Conservation (phyloP, 2,329 filamentous ascomycete species). For the Trichoderma atroviride region DNA sequence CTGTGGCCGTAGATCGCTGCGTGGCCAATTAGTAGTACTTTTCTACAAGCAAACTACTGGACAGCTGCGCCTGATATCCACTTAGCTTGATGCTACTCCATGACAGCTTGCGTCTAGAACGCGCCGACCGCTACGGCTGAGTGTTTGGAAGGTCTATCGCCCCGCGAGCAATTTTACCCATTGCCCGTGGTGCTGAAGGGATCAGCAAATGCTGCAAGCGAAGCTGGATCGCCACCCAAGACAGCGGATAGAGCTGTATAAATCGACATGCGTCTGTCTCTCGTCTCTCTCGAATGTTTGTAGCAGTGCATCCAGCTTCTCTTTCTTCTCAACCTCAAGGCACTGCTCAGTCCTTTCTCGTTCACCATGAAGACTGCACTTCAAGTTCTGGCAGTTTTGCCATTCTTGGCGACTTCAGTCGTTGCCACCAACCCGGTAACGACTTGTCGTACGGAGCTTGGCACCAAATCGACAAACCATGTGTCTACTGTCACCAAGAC, state of each 20-base stretch:
- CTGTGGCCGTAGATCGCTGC: not conserved
- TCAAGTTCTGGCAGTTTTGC: not conserved
- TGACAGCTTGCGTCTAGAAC: not conserved
- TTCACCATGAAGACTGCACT: not conserved
- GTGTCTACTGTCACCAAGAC: not conserved
- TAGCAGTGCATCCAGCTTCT: not conserved
- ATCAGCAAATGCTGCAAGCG: not conserved
- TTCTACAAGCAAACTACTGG: not conserved
- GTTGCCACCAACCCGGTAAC: not conserved
- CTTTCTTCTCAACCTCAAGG: not conserved
- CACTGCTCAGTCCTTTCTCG: not conserved
- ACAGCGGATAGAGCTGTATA: not conserved
- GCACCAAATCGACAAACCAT: not conserved
- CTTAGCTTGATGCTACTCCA: not conserved
- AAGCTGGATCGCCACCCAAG: not conserved
- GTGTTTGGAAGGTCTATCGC: not conserved
- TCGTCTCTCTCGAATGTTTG: not conserved
- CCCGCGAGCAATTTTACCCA: not conserved
- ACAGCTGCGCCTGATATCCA: not conserved
- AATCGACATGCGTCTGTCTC: not conserved
- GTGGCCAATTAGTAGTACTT: not conserved
- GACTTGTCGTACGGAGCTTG: not conserved
- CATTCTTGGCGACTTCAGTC: not conserved
- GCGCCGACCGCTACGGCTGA: not conserved
- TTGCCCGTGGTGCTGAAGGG: not conserved